phyloP scores from a whole-genome alignment of 345 rosid genomes.

The Eucalyptus caleyi region DNA sequence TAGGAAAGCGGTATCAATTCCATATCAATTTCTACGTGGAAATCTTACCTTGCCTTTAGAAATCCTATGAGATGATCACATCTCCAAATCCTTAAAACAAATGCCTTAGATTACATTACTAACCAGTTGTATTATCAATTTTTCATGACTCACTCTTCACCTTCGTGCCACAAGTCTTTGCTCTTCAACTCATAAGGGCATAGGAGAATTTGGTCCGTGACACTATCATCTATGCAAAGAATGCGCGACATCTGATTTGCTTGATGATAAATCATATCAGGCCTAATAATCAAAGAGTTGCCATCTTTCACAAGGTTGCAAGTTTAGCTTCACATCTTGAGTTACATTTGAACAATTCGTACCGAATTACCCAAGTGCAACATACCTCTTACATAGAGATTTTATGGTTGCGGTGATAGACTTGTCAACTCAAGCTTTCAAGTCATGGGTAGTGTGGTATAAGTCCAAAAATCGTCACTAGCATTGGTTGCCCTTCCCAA shows the following conservation, averaged over 20 bases:
- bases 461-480: too few species aligned
- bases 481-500: too few species aligned
- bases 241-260: background rate
- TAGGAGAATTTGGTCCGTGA: background rate
- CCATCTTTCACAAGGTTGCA: background rate
- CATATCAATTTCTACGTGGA: rapidly evolving
- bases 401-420: too few species aligned
- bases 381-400: background rate
- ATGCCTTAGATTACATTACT: background rate
- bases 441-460: too few species aligned
- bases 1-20: background rate
- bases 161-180: background rate
- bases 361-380: background rate
- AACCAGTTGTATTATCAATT: background rate
- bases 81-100: too few species aligned
- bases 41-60: background rate
- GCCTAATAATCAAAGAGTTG: background rate
- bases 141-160: background rate
- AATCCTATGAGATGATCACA: background rate
- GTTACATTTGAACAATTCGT: background rate
- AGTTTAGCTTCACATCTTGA: background rate
- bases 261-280: too few species aligned
- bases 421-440: background rate
- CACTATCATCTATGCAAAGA: background rate
- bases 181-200: background rate